A percentile compares a stretch with the other conserved stretches of the same genome.
These are phyloP conservation scores for Mucor irregularis DNA, from an alignment of 371 early-diverging fungal genomes.

Conservation along the genomic window DNA sequence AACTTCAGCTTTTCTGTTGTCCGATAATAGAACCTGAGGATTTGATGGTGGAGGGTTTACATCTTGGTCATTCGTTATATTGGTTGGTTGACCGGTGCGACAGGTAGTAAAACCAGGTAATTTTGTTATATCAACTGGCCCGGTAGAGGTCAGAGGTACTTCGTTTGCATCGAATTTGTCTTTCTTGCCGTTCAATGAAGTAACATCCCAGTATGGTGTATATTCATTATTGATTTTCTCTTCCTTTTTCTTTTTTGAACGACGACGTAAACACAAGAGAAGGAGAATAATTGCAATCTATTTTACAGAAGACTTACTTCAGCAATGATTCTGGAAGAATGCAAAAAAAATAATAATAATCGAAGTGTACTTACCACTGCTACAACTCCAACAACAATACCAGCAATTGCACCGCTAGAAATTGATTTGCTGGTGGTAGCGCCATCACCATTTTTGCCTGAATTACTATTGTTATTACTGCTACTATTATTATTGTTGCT, in stretches of 20 bases:
- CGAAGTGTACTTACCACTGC: too few species aligned
- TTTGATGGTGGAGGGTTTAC: constrained; percentile 1
- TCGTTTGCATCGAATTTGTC: neutral
- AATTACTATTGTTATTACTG: neutral
- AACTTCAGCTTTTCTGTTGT: neutral
- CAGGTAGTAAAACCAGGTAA: constrained; percentile 1
- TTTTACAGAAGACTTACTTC: neutral
- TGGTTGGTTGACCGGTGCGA: constrained; percentile 7
- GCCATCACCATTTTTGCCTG: neutral
- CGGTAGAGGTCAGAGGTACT: neutral
- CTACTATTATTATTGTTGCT: neutral
- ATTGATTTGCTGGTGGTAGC: neutral
- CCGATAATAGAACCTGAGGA: neutral
- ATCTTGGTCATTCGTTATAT: constrained; percentile 3
- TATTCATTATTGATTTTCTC: constrained; percentile 1
- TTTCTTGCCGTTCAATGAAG: neutral
- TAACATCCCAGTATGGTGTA: constrained; percentile 15
- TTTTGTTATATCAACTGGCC: neutral
- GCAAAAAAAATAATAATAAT: too few species aligned
- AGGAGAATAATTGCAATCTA: neutral
- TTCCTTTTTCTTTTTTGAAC: neutral
- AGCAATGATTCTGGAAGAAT: too few species aligned
- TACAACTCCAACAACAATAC: constrained; percentile 12
- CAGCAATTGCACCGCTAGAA: constrained; percentile 8
- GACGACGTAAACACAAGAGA: neutral